These are phyloP conservation scores for Kalmusia sp. DNA, from an alignment of 2,329 filamentous ascomycete genomes.

Conservation along the genomic window DNA sequence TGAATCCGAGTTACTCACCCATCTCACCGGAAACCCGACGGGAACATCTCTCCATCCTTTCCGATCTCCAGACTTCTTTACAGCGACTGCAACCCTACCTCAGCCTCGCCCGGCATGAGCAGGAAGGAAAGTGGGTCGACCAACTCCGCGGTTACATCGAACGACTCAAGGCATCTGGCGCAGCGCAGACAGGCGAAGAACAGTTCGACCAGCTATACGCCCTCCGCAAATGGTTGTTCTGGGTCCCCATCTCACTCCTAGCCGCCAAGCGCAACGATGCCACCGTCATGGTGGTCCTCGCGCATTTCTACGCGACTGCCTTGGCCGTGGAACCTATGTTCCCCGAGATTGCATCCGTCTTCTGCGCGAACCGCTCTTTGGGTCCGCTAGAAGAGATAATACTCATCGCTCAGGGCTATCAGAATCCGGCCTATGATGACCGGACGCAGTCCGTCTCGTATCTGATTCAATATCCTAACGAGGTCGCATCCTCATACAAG, in stretches of 20 bases:
- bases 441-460: conserved; percentile 52
- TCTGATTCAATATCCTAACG: conserved; percentile 55
- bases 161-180: conserved; percentile 49
- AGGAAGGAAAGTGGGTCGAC: conserved; percentile 57
- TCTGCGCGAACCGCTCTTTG: conserved; percentile 73
- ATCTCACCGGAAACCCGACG: conserved; percentile 61
- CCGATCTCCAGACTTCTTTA: conserved; percentile 51
- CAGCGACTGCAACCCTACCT: conserved; percentile 52
- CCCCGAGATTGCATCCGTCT: conserved; percentile 87
- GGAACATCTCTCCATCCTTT: conserved; percentile 61
- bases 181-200: conserved; percentile 68
- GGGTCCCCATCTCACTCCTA: conserved; percentile 86
- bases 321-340: conserved; percentile 89
- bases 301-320: conserved; percentile 89
- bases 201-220: conserved; percentile 91
- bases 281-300: conserved; percentile 81
- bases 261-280: conserved; percentile 78
- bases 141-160: conserved; percentile 57
- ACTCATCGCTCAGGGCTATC: conserved; percentile 66
- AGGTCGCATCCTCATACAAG: conserved; percentile 52
- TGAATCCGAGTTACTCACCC: conserved; percentile 73
- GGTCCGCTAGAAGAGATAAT: conserved; percentile 87
- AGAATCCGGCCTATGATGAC: conserved; percentile 49
- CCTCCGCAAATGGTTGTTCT: conserved; percentile 92
- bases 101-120: conserved; percentile 50